Percentiles rank a stretch among this genome's conserved stretches.
Conservation (phyloP, 768 basidiomycete species). For the Pisolithus tinctorius region DNA sequence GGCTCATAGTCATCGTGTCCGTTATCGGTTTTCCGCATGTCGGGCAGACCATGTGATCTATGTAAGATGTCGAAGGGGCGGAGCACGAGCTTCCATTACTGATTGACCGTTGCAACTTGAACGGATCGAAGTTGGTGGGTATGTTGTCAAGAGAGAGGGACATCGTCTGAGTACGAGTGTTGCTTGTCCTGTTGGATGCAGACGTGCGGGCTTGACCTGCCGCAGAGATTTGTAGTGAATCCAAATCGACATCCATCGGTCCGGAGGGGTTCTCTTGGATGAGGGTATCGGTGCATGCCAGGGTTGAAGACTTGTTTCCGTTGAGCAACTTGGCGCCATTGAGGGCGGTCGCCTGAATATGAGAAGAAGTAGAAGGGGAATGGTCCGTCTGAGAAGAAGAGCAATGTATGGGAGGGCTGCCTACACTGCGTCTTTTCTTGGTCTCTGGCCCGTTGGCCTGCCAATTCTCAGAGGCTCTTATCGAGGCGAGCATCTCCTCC, state of each 20-base stretch:
- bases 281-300: conserved; percentile 18
- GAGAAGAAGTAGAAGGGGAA: conserved; percentile 4
- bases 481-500: conserved; percentile 38
- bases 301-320: conserved; percentile 12
- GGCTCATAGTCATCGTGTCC: conserved; percentile 34
- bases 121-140: conserved; percentile 31
- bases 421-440: conserved; percentile 40
- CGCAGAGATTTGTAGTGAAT: conserved; percentile 19
- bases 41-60: conserved; percentile 42
- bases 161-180: conserved; percentile 33
- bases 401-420: conserved; percentile 29
- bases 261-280: conserved; percentile 4
- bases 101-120: conserved; percentile 25
- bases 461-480: conserved; percentile 33
- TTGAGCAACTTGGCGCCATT: conserved; percentile 11
- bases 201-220: conserved; percentile 14
- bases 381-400: conserved; percentile 22
- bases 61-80: conserved; percentile 38
- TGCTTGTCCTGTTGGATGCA: conserved; percentile 17
- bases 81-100: conserved; percentile 31
- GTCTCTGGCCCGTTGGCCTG: conserved; percentile 32
- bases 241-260: conserved; percentile 24
- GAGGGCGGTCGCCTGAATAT: conserved; percentile 21
- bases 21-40: conserved; percentile 49
- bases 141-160: conserved; percentile 49